Percentiles rank a stretch among this genome's conserved stretches.
These are phyloP conservation scores for Backusella tuberculispora DNA, from an alignment of 192 early-diverging fungal species.

Conservation along the genomic window DNA sequence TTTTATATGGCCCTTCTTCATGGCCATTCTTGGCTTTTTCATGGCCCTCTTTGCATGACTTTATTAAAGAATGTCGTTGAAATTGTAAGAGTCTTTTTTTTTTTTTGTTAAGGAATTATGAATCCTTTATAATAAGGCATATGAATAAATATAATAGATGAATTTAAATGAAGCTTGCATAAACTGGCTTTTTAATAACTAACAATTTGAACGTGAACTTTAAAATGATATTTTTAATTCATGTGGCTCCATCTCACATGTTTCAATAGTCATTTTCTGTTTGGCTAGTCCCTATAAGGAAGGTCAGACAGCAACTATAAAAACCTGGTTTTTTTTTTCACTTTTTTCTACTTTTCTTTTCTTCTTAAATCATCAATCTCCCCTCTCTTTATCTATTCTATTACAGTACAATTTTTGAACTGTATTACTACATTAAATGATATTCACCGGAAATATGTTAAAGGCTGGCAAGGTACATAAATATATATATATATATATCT, in stretches of 20 bases:
- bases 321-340: conserved; percentile 15
- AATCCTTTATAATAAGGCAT: background rate
- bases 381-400: conserved; percentile 6
- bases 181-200: background rate
- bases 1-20: background rate
- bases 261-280: conserved; percentile 16
- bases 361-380: conserved; percentile 1
- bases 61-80: background rate
- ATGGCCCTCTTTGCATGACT: background rate
- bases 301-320: conserved; percentile 1
- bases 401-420: background rate
- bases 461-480: conserved; percentile 40
- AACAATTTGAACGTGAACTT: background rate
- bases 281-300: conserved; percentile 11
- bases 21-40: background rate
- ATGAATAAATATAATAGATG: background rate
- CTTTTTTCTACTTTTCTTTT: background rate
- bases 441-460: conserved; percentile 35
- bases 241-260: conserved; percentile 20
- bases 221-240: conserved; percentile 6
- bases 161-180: background rate
- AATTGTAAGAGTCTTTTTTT: too few relatives aligned
- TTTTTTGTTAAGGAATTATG: background rate
- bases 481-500: background rate
- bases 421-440: conserved; percentile 22